Evolutionary conservation across 1,139 yeast genomes (phyloP), one percentile per base, ranked within the genome.

Genomic region (Kodamaea suecica): DNA sequence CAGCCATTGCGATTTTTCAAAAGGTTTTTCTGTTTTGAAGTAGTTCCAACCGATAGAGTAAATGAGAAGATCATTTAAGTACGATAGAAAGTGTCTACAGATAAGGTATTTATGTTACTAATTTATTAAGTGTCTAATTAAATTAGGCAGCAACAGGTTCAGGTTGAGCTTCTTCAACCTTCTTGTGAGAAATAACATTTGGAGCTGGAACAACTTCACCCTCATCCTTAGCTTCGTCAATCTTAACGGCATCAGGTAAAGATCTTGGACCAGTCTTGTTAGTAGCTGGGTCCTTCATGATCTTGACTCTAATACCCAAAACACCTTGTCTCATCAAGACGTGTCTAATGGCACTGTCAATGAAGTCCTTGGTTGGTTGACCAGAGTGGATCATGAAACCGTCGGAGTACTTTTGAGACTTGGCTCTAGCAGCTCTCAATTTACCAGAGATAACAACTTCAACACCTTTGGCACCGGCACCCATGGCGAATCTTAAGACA

Each of bases 351-450:
- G 98, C 98, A 69, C 83, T 77, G 76, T 92, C 98, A 70, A 92
- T 92, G 82, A 92, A 92, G 69, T 92, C 98, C 61, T 78, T 83
- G 73, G 92, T 94, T 78, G 98, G 98, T 80, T 92, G 98, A 86
- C 98, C 98, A 64, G 97, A 87, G 95, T 92, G 98, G 80, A 92
- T 94, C 95, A 92, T 87, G 95, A 92, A 92, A 80, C 98, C 98
- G 70, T 92, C 97, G 68, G 95, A 84, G 84, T 92, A 92, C 79
- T 92, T 92, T 95, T 92, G 95, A 63, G 97, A 84, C 85, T 92
- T 92, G 66, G 99, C 98, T 82, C 98, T 90, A 63, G 98, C 98
- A 76, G 97, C 98, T 81, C 97, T 87, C 73, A 94, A 84, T 79
- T 92, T 92, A 84, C 98, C 98, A 57, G 97, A 87, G 67, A 90